Conservation (phyloP, 2,329 filamentous ascomycete species). For the Alternaria tenuissima region DNA sequence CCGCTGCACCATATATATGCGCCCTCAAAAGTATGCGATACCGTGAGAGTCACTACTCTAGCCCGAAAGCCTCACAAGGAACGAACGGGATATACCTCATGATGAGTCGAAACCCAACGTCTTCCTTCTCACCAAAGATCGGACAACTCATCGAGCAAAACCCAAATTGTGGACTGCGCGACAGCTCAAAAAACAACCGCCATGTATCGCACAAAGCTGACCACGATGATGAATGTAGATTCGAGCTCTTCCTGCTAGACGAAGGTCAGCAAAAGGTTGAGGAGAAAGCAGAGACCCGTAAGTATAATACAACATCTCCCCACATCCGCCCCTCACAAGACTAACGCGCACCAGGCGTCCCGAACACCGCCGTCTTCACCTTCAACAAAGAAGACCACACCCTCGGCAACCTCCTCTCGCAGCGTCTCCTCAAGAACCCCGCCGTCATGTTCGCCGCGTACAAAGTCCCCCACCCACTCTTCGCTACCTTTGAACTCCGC, state of each 20-base stretch:
- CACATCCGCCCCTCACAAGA: constrained; percentile 3
- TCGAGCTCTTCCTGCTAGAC: constrained; percentile 88
- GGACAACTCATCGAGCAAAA: constrained; percentile 23
- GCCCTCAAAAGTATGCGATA: background rate
- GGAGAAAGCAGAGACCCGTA: constrained; percentile 87
- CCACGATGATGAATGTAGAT: constrained; percentile 63
- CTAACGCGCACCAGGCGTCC: constrained; percentile 70
- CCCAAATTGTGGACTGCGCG: constrained; percentile 16
- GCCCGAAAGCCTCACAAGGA: background rate
- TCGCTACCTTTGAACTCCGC: constrained; percentile 71
- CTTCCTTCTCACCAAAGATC: constrained; percentile 13
- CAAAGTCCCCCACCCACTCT: constrained; percentile 66
- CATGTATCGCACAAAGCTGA: constrained; percentile 27
- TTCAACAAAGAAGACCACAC: constrained; percentile 98
- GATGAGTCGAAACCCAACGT: constrained; percentile 3
- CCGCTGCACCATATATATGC: background rate
- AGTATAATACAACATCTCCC: constrained; percentile 49
- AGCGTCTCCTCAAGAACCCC: constrained; percentile 82
- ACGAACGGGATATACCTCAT: background rate
- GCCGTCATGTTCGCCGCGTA: constrained; percentile 93
- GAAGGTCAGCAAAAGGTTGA: constrained; percentile 95
- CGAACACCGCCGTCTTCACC: constrained; percentile 93
- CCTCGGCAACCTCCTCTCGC: constrained; percentile 85
- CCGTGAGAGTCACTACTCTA: background rate
- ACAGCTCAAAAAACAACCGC: constrained; percentile 15